Evolutionary conservation across 2,329 filamentous ascomycete genomes (phyloP).

Genomic region (Zasmidium angulare): DNA sequence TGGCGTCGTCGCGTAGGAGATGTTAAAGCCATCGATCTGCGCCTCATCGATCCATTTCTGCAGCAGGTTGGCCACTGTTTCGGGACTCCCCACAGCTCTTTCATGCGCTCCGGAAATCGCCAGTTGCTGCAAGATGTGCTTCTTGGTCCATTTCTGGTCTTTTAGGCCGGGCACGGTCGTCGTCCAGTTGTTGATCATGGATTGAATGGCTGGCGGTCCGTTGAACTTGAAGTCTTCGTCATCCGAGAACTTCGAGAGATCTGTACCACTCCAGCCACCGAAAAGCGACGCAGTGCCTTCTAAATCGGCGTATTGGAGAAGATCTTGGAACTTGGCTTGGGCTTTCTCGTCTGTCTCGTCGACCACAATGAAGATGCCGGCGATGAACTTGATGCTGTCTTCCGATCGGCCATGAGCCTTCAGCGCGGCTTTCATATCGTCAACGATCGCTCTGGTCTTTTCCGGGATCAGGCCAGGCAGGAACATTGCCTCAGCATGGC

Average conservation of each 20-base stretch:
- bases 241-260: constrained; percentile 43
- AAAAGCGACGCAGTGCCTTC: constrained; percentile 48
- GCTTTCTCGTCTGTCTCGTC: constrained; percentile 47
- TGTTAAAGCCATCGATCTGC: constrained; percentile 45
- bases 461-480: constrained; percentile 46
- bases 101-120: constrained; percentile 44
- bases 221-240: constrained; percentile 48
- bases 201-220: constrained; percentile 42
- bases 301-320: constrained; percentile 44
- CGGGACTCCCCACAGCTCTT: constrained; percentile 40
- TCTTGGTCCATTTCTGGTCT: constrained; percentile 47
- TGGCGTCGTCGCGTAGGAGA: constrained; percentile 47
- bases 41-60: constrained; percentile 48
- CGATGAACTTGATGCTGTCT: constrained; percentile 44
- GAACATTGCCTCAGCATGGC: constrained; percentile 49
- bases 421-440: constrained; percentile 43
- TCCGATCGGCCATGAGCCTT: constrained; percentile 41
- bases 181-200: constrained; percentile 47
- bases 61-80: constrained; percentile 48
- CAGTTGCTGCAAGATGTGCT: constrained; percentile 43
- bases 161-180: constrained; percentile 43
- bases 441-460: constrained; percentile 43
- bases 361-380: constrained; percentile 46
- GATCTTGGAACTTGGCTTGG: constrained; percentile 43
- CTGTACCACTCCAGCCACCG: constrained; percentile 49